Evolutionary conservation across 306 rosid species (phyloP), one percentile per base, ranked within the genome.

Genomic region (Lathyrus tuberosus): DNA sequence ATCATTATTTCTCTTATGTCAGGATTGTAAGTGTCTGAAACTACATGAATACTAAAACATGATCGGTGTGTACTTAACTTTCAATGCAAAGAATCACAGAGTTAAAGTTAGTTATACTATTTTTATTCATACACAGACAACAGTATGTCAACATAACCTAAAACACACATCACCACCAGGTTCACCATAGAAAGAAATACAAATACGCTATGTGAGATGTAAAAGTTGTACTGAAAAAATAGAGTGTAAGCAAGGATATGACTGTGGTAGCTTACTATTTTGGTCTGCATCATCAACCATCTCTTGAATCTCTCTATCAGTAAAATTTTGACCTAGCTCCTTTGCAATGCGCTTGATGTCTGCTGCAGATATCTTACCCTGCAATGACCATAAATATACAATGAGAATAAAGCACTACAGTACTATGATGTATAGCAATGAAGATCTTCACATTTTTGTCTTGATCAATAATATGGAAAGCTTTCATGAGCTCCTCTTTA

Each of bases 401-500:
- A 37, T 73, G 31, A 58, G 71, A 67, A 65, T 71, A 57, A 69
- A 69, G 26, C 35, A 24, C 40, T 49, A 65, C 20, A 35, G 2
- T 56, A 26, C 40, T 8, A 18, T 38, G 13, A 46, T 16, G 28
- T 49, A 17, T 15, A 59, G 30, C 40, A 76, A 51, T 56, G 63
- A 52, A 57, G 13, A 65, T 60, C 30, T 40, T 76, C 66, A 94
- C 99, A 87, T 86, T 91, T 42, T 77, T 76, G 84, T 94, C 96
- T 40, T 78, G 85, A 79, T 94, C 99, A 26, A 94, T 86, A 52
- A 91, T 75, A 18, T 76, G 82, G 71, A 94, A 94, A 66, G 99
- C 99, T 86, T 94, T 94, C 96, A 80, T 82, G 72, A 94, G 97
- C 77, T 94, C 97, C 76, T 91, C 97, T 42, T 87, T 94, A 2